Evolutionary conservation across 75 land plant species (phyloP), one percentile per base, ranked within the genome.

Genomic region (Larix kaempferi): DNA sequence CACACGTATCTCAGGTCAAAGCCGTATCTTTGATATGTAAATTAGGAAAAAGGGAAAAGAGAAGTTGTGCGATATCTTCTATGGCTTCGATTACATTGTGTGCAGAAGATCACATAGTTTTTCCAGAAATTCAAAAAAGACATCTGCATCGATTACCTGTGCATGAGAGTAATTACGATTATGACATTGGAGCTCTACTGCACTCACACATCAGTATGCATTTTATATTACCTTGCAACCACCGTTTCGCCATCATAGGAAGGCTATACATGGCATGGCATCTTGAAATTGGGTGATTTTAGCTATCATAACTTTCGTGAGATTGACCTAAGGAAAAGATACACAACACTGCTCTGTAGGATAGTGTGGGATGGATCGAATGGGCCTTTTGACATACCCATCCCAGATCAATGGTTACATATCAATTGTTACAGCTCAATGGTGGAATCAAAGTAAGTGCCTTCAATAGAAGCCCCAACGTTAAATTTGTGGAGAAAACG

Each of bases 181-280:
- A 73, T 87, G 14, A 74, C 81, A 1, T 86, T 87, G 21, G 89
- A 87, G 67, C 77, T 87, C 41, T 87, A 87, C 76, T 87, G 86
- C 80, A 87, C 89, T 3, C 89, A 87, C 76, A 87, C 86, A 26
- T 86, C 86, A 10, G 89, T 87, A 4, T 87, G 86, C 76, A 84
- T 87, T 56, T 78, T 84, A 77, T 84, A 87, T 79, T 84, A 87
- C 75, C 69, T 87, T 3, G 87, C 87, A 21, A 82, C 87, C 8
- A 87, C 84, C 16, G 2, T 87, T 15, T 76, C 87, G 1, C 72
- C 79, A 6, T 82, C 81, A 1, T 10, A 77, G n/a, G 84, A 88
- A 27, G 76, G 73, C 6, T 63, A 74, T 22, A 87, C 95, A 6
- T 92, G 95, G 92, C 90, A 90, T 35, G 95, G 95, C 59, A 92